Evolutionary conservation across 192 early-diverging fungal species (phyloP).

Genomic region (Spizellomyces punctatus): DNA sequence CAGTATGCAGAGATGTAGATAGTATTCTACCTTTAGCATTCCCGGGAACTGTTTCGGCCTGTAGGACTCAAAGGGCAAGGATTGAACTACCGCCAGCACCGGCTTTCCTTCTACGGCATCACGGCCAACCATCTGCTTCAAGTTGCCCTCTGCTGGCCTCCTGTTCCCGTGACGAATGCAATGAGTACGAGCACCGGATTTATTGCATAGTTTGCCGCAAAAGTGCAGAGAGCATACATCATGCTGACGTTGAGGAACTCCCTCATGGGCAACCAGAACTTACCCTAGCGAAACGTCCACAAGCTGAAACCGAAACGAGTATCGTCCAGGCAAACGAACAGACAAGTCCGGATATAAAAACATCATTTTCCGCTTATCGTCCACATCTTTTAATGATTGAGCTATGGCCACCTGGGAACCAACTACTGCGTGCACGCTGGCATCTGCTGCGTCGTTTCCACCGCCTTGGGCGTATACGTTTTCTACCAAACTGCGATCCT

Average conservation of each 20-base stretch:
- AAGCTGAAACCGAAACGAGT: slow-evolving; percentile 4
- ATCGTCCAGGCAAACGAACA: slow-evolving; percentile 7
- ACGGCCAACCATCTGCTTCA: background rate
- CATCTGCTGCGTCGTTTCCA: slow-evolving; percentile 19
- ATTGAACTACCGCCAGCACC: background rate
- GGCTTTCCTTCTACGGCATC: background rate
- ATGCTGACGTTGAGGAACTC: background rate
- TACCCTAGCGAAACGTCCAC: slow-evolving; percentile 7
- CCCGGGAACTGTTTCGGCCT: slow-evolving; percentile 7
- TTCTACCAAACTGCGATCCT: slow-evolving; percentile 33
- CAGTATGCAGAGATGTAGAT: background rate
- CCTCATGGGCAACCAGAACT: background rate
- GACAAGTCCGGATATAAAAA: slow-evolving; percentile 12
- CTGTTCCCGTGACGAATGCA: background rate
- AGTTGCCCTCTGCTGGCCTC: background rate
- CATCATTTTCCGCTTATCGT: background rate
- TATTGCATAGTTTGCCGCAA: too few relatives aligned
- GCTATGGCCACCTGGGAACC: background rate
- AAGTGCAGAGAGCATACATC: too few relatives aligned
- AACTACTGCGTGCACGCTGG: background rate
- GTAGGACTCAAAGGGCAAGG: slow-evolving; percentile 7
- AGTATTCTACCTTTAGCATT: background rate
- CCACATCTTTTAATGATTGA: background rate
- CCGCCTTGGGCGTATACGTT: slow-evolving; percentile 12
- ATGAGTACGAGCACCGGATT: background rate